Evolutionary conservation across 2,329 filamentous ascomycete species (phyloP).

Genomic region (Chrysoporthe deuterocubensis): DNA sequence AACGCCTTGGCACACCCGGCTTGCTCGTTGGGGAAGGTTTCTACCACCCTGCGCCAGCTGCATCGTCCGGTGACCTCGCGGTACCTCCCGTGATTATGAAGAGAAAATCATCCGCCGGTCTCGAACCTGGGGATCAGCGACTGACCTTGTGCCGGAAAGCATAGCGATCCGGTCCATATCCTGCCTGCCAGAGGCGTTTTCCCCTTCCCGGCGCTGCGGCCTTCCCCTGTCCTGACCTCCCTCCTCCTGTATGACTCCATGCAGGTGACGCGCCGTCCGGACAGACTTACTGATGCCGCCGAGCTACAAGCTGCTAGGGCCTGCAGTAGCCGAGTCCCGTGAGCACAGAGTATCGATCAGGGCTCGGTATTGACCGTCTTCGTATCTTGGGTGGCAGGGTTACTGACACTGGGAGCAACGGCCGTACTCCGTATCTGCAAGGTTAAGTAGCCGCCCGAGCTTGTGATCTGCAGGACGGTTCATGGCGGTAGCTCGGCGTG

Average conservation of each 20-base stretch:
- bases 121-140: slow-evolving; percentile 1
- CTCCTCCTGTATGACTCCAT: background rate
- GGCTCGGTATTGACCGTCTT: background rate
- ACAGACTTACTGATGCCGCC: background rate
- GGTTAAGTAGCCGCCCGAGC: background rate
- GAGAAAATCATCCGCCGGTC: background rate
- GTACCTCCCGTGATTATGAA: background rate
- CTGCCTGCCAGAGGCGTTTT: background rate
- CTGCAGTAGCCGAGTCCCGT: background rate
- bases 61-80: slow-evolving; percentile 6
- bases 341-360: background rate
- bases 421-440: slow-evolving; percentile 7
- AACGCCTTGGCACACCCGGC: background rate
- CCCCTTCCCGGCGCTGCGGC: background rate
- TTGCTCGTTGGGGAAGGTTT: slow-evolving; percentile 11
- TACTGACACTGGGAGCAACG: background rate
- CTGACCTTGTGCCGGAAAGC: background rate
- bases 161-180: background rate
- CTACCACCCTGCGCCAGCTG: background rate
- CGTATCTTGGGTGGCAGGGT: slow-evolving; percentile 1
- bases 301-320: background rate
- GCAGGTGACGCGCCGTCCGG: background rate
- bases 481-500: background rate
- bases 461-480: background rate
- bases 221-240: background rate